These are phyloP conservation scores for Solanum hybrid DNA, from an alignment of 305 asterid genomes.

Conservation along the genomic window DNA sequence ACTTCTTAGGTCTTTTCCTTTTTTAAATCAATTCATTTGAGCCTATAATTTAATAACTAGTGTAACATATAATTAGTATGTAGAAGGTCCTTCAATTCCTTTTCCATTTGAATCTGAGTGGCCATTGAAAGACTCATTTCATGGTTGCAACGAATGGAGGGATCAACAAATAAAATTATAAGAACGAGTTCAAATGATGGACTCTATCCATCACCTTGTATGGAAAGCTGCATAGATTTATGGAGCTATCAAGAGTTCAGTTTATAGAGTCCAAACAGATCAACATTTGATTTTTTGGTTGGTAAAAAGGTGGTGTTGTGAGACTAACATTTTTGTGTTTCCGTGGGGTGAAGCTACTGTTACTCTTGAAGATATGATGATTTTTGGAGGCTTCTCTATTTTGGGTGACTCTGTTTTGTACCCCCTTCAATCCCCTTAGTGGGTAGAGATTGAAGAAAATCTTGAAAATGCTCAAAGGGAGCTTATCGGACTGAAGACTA, in stretches of 20 bases:
- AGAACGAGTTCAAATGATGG: background rate
- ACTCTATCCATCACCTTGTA: background rate
- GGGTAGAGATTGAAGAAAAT: background rate
- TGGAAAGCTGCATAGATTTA: background rate
- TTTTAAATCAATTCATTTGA: too few relatives aligned
- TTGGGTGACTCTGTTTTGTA: background rate
- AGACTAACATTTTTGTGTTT: background rate
- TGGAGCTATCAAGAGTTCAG: background rate
- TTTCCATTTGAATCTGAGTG: background rate
- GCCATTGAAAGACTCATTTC: background rate
- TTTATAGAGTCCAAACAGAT: background rate
- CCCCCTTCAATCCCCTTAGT: background rate
- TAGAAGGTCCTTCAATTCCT: background rate
- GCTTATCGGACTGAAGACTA: background rate
- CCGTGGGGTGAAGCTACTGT: background rate
- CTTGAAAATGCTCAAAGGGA: background rate
- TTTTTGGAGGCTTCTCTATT: background rate
- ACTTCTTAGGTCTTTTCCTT: background rate
- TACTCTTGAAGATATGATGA: background rate
- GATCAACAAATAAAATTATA: too few relatives aligned
- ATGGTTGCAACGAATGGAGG: background rate
- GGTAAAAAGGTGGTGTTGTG: background rate
- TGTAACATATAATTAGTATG: background rate
- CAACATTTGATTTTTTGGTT: background rate
- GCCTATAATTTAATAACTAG: background rate